These are phyloP conservation scores for Dothistroma septosporum DNA, from an alignment of 2,329 filamentous ascomycete species.

Conservation along the genomic window DNA sequence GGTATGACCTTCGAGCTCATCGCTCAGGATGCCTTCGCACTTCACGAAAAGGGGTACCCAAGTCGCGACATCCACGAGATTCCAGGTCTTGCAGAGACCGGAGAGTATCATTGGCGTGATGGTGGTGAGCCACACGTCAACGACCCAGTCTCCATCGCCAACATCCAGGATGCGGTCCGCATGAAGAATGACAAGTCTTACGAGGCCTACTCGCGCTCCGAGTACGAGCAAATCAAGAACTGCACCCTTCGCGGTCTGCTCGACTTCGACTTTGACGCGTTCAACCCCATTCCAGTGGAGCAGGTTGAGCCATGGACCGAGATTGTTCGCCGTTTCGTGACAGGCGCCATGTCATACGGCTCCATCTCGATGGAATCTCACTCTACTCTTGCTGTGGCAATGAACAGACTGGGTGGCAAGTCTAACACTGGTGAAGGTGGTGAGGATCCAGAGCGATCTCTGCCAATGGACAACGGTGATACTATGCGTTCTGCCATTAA, in stretches of 20 bases:
- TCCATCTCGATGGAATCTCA: slow-evolving; percentile 99
- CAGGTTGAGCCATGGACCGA: slow-evolving; percentile 98
- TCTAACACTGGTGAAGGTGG: slow-evolving; percentile 98
- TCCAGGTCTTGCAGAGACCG: slow-evolving; percentile 81
- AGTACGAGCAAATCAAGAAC: slow-evolving; percentile 94
- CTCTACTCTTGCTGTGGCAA: slow-evolving; percentile 89
- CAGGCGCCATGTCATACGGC: slow-evolving; percentile 96
- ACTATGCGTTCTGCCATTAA: slow-evolving; percentile 98
- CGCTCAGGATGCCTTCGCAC: slow-evolving; percentile 87
- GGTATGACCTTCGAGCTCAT: slow-evolving; percentile 92
- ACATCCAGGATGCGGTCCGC: slow-evolving; percentile 92
- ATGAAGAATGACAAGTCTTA: slow-evolving; percentile 99
- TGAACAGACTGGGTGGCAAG: slow-evolving; percentile 95
- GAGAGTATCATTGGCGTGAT: slow-evolving; percentile 97
- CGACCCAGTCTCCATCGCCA: slow-evolving; percentile 89
- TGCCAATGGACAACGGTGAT: slow-evolving; percentile 83
- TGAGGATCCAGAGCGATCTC: slow-evolving; percentile 86
- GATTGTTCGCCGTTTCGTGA: slow-evolving; percentile 93
- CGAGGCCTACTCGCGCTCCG: slow-evolving; percentile 87
- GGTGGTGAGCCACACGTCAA: slow-evolving; percentile 94
- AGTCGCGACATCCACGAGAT: slow-evolving; percentile 71
- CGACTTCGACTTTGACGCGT: slow-evolving; percentile 92
- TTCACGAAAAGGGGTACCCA: slow-evolving; percentile 91
- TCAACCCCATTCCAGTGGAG: slow-evolving; percentile 81
- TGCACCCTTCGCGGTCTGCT: slow-evolving; percentile 91